Evolutionary conservation across 805 yeast species (phyloP).

Genomic region (Priceomyces melissophilus): DNA sequence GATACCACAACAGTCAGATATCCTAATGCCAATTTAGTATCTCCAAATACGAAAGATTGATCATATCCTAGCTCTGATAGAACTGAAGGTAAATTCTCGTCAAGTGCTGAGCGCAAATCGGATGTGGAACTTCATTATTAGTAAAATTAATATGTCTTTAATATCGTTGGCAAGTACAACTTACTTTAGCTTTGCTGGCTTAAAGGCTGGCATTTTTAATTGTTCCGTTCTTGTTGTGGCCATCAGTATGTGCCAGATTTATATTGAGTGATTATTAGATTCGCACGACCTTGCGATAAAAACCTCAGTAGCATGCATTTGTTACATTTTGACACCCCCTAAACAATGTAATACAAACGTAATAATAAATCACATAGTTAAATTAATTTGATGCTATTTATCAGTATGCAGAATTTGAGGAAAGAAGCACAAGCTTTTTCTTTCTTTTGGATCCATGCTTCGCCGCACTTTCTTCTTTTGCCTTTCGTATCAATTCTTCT

Average conservation of each 20-base stretch:
- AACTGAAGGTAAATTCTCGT: slow-evolving; percentile 43
- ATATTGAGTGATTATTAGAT: too few species aligned
- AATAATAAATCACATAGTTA: too few species aligned
- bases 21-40: slow-evolving; percentile 49
- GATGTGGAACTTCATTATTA: slow-evolving; percentile 35
- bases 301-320: too few species aligned
- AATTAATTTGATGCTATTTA: slow-evolving; percentile 1
- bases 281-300: too few species aligned
- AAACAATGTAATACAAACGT: too few species aligned
- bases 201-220: slow-evolving; percentile 13
- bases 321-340: background rate
- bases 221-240: too few species aligned
- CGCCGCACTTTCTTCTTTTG: slow-evolving; percentile 44
- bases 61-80: slow-evolving; percentile 44
- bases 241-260: too few species aligned
- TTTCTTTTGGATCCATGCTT: slow-evolving; percentile 42
- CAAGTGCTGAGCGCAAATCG: slow-evolving; percentile 47
- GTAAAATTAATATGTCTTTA: background rate
- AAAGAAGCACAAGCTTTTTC: slow-evolving; percentile 33
- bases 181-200: slow-evolving; percentile 23
- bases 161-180: slow-evolving; percentile 6
- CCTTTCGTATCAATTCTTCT: slow-evolving; percentile 49
- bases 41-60: slow-evolving; percentile 45
- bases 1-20: slow-evolving; percentile 44
- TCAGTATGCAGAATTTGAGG: slow-evolving; percentile 15